Evolutionary conservation across 352 stramenopile genomes (phyloP), one percentile per base, ranked within the genome.

Genomic region (Phytophthora sp.): DNA sequence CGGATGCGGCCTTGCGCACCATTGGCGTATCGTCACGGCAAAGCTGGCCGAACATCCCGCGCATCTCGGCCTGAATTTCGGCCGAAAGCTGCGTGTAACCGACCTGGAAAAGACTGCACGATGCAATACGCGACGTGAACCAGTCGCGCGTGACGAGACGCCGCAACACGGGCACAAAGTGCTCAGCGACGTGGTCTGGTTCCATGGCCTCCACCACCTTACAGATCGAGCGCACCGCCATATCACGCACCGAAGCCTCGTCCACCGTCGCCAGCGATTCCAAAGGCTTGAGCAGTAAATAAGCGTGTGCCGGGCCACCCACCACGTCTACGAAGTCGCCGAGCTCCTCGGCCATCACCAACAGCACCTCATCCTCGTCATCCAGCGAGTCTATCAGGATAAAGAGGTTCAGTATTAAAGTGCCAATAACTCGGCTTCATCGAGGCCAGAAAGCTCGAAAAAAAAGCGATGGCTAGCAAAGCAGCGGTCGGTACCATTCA

Each of bases 21-120:
- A 99, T 99, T 8, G 97, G 97, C 39, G 97, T 98, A 69, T 99
- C 96, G 67, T 99, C 98, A 8, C 83, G 83, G 69, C 97, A 99
- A 1, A 99, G 82, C 46, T 94, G 82, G 9, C 75, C 84, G 78
- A 99, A 99, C 76, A 98, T 91, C 30, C 80, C 72, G 30, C 95
- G 76, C 77, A 98, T 80, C 45, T 97, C 89, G 7, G 80, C 73
- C 52, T 96, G 83, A 45, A 88, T 80, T n/a, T 89, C 71, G 3
- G 80, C 18, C 4, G 76, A 66, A 27, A 96, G 63, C 29, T 59
- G 66, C 13, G 68, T 3, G 63, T 96, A 96, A 29, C 81, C 80
- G 7, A 90, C 74, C 55, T 93, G 80, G 60, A 96, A 96, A 29
- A 96, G 77, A 46, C 71, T 90, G 69, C 88, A 94, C 29, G 86